These are phyloP conservation scores for Ganoderma sinense DNA, from an alignment of 1,284 basidiomycete genomes.

Conservation along the genomic window DNA sequence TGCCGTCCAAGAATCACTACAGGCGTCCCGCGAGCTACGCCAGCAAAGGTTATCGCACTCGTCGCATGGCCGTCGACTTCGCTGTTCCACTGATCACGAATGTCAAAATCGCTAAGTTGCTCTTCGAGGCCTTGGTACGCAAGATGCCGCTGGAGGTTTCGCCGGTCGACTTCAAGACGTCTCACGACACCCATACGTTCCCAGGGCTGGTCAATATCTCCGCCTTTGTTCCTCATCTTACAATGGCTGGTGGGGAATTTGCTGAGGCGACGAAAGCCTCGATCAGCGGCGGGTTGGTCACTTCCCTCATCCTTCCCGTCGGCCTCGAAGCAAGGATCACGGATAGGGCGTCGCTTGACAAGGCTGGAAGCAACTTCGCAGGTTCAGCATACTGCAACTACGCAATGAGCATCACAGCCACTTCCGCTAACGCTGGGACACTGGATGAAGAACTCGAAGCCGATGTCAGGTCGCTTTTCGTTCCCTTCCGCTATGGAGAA, in stretches of 20 bases:
- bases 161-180: constrained; percentile 94
- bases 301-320: constrained; percentile 79
- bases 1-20: constrained; percentile 98
- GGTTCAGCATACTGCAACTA: constrained; percentile 86
- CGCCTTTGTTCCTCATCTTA: constrained; percentile 86
- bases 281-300: constrained; percentile 89
- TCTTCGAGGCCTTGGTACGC: constrained; percentile 94
- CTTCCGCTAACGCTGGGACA: constrained; percentile 67
- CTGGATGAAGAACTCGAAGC: constrained; percentile 81
- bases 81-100: constrained; percentile 98
- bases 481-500: constrained; percentile 76
- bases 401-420: constrained; percentile 82
- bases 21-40: constrained; percentile 97
- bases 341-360: constrained; percentile 74
- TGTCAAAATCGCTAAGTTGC: constrained; percentile 98
- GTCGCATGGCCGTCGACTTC: constrained; percentile 99
- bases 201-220: constrained; percentile 93
- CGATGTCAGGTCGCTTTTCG: constrained; percentile 85
- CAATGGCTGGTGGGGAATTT: constrained; percentile 72
- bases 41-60: constrained; percentile 96
- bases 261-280: constrained; percentile 80
- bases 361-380: constrained; percentile 69
- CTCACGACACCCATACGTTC: constrained; percentile 90
- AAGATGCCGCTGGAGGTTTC: constrained; percentile 90
- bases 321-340: constrained; percentile 70